These are phyloP conservation scores for Fomitopsis schrenkii DNA, from an alignment of 1,284 basidiomycete genomes.

Conservation along the genomic window DNA sequence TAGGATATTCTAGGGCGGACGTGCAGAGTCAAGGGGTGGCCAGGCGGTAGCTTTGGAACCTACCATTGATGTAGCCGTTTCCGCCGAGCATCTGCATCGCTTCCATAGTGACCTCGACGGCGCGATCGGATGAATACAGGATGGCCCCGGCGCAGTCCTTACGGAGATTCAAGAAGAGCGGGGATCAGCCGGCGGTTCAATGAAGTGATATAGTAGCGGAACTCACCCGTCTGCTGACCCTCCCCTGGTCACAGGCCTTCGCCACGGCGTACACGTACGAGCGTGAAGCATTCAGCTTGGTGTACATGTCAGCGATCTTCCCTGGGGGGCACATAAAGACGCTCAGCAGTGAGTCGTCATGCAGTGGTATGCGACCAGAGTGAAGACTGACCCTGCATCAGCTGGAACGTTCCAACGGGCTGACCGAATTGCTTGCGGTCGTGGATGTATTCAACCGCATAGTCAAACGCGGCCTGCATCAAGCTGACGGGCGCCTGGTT, in stretches of 20 bases:
- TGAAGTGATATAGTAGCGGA: not conserved
- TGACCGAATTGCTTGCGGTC: slow-evolving; percentile 88
- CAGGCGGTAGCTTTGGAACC: slow-evolving; percentile 14
- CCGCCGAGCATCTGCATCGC: slow-evolving; percentile 91
- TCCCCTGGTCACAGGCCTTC: slow-evolving; percentile 79
- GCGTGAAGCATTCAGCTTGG: slow-evolving; percentile 84
- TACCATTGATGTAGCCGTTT: slow-evolving; percentile 91
- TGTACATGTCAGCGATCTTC: slow-evolving; percentile 94
- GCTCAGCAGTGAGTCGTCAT: not conserved
- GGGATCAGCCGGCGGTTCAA: not conserved
- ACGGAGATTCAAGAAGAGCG: not conserved
- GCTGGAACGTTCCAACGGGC: slow-evolving; percentile 87
- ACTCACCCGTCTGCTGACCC: slow-evolving; percentile 77
- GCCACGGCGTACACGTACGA: slow-evolving; percentile 94
- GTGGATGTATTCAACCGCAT: slow-evolving; percentile 86
- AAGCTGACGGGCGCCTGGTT: slow-evolving; percentile 44
- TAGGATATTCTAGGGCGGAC: slow-evolving; percentile 70
- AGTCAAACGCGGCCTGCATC: slow-evolving; percentile 94
- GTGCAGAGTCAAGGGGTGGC: not conserved
- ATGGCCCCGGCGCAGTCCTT: slow-evolving; percentile 94
- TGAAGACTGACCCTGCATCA: slow-evolving; percentile 78
- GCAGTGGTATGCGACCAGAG: not conserved
- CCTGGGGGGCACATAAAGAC: slow-evolving; percentile 32
- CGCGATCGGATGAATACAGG: slow-evolving; percentile 85
- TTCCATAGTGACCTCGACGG: slow-evolving; percentile 87